phyloP scores from a whole-genome alignment of 75 land plant species.

The Cryptomeria japonica region DNA sequence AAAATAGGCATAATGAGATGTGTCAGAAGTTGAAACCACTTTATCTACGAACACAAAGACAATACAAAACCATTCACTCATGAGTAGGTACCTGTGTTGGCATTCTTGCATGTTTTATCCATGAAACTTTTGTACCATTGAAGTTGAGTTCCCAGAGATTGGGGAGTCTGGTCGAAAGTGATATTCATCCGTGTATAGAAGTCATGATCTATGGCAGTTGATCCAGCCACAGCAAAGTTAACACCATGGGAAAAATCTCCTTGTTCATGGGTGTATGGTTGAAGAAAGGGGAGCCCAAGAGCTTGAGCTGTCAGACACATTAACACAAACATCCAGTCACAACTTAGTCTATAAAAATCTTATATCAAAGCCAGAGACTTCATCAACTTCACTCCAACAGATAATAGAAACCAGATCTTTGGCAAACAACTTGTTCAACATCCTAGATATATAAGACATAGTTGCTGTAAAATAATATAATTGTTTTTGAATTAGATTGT shows the following conservation, averaged over 20 bases:
- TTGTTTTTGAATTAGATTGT: no score
- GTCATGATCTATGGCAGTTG: conserved; percentile 51
- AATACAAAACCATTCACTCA: neutral
- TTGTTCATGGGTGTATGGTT: conserved; percentile 27
- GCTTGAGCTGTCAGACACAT: conserved; percentile 20
- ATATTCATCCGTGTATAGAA: conserved; percentile 52
- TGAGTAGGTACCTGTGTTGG: neutral
- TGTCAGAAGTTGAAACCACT: neutral
- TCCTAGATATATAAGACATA: no score
- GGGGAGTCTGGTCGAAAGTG: conserved; percentile 42
- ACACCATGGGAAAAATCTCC: conserved; percentile 49
- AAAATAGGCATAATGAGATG: neutral
- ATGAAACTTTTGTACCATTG: conserved; percentile 51
- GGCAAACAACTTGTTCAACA: no score
- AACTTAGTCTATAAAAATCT: neutral
- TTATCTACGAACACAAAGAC: neutral
- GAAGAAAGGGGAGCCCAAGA: conserved; percentile 47
- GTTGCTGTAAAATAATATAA: no score
- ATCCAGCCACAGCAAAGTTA: conserved; percentile 79
- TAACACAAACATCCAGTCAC: neutral
- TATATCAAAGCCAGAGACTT: no score
- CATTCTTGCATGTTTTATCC: conserved; percentile 5
- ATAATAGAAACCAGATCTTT: no score
- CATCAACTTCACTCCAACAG: neutral
- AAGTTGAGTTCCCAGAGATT: conserved; percentile 61